These are phyloP conservation scores for Cotoneaster glaucophyllus DNA, from an alignment of 306 rosid species.

Conservation along the genomic window DNA sequence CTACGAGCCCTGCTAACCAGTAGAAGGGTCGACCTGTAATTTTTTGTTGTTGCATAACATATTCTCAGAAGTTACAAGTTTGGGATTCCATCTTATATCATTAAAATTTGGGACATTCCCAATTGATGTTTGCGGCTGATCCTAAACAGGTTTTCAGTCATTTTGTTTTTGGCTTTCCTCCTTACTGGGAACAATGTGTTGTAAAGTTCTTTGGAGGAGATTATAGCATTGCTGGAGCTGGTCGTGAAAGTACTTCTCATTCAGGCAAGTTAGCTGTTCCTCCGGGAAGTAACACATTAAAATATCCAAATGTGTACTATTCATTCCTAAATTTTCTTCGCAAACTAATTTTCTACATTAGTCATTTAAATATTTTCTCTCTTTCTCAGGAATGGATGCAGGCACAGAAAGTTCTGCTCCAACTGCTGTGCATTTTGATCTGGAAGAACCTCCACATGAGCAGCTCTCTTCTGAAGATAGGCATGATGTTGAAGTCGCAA, in stretches of 20 bases:
- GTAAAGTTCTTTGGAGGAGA: slow-evolving; percentile 25
- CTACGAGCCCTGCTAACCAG: neutral
- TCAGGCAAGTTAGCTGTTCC: neutral
- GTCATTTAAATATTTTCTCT: neutral
- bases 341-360: neutral
- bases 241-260: slow-evolving; percentile 12
- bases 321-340: neutral
- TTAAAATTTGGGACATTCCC: neutral
- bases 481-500: neutral
- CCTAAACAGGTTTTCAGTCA: slow-evolving; percentile 38
- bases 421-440: neutral
- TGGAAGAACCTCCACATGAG: neutral
- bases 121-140: neutral
- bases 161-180: slow-evolving; percentile 68
- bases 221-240: slow-evolving; percentile 5
- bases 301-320: neutral
- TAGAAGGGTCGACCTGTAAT: neutral
- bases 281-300: slow-evolving; percentile 8
- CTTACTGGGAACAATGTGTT: slow-evolving; percentile 51
- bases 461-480: slow-evolving; percentile 2
- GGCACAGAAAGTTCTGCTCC: neutral
- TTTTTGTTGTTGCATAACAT: neutral
- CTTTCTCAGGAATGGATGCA: neutral
- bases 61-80: neutral
- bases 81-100: neutral